phyloP scores from a whole-genome alignment of 2,329 filamentous ascomycete genomes.

The Elsinoe fawcettii region DNA sequence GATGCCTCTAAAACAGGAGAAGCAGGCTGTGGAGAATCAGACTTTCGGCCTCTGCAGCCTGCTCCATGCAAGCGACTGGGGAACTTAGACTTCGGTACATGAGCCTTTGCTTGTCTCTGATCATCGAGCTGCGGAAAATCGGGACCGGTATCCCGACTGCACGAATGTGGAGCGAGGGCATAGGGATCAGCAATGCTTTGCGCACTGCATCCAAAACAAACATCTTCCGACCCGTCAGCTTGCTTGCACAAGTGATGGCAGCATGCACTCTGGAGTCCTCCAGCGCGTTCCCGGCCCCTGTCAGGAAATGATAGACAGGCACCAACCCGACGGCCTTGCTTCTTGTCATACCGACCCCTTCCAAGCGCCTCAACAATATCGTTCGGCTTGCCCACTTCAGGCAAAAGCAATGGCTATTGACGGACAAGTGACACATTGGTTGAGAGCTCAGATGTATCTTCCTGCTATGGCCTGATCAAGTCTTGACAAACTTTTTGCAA shows the following conservation, averaged over 20 bases:
- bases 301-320: background rate
- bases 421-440: background rate
- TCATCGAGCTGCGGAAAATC: background rate
- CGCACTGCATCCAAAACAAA: background rate
- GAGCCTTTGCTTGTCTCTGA: conserved; percentile 2
- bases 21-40: background rate
- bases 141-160: background rate
- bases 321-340: background rate
- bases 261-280: background rate
- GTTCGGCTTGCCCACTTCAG: background rate
- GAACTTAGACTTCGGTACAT: conserved; percentile 5
- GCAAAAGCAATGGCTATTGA: background rate
- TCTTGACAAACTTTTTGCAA: background rate
- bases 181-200: background rate
- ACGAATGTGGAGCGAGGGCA: background rate
- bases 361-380: background rate
- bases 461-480: background rate
- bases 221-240: background rate
- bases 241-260: background rate
- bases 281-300: background rate
- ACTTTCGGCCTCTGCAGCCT: background rate
- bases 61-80: conserved; percentile 2
- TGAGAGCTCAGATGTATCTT: background rate
- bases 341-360: background rate
- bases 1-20: too few relatives aligned